These are phyloP conservation scores for Tillandsia fasciculata DNA, from an alignment of 176 grass and related monocot species.

Conservation along the genomic window DNA sequence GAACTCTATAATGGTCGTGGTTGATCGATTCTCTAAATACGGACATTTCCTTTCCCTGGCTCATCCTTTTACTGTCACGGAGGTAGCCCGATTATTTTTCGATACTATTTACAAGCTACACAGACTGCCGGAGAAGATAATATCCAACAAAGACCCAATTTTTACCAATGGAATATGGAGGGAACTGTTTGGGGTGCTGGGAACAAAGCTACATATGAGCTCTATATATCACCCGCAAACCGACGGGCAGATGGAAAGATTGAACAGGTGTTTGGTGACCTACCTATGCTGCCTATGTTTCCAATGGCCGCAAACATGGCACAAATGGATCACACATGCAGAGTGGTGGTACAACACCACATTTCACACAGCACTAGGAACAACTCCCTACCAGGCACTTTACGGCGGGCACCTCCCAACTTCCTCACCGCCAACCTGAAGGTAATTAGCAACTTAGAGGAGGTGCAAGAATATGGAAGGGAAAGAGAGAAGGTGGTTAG, in stretches of 20 bases:
- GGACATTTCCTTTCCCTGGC: not conserved
- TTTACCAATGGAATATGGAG: not conserved
- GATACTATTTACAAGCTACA: not conserved
- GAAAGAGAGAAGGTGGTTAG: no score
- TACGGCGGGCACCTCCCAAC: no score
- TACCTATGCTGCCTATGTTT: no score
- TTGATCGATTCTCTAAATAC: conserved; percentile 1
- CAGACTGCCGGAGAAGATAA: no score
- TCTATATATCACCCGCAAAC: not conserved
- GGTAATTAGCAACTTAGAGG: no score
- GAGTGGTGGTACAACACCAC: no score
- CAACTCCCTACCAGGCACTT: no score
- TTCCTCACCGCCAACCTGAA: no score
- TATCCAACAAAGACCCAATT: not conserved
- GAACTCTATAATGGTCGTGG: not conserved
- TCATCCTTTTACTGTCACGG: not conserved
- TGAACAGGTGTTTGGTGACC: not conserved
- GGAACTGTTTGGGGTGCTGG: not conserved
- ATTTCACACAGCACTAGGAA: no score
- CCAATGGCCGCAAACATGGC: no score
- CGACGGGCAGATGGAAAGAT: not conserved
- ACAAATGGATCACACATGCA: no score
- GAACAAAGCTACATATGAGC: not conserved
- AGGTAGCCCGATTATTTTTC: not conserved
- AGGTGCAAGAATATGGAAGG: no score